phyloP scores from a whole-genome alignment of 129 eudicot species.

The Erigeron canadensis region DNA sequence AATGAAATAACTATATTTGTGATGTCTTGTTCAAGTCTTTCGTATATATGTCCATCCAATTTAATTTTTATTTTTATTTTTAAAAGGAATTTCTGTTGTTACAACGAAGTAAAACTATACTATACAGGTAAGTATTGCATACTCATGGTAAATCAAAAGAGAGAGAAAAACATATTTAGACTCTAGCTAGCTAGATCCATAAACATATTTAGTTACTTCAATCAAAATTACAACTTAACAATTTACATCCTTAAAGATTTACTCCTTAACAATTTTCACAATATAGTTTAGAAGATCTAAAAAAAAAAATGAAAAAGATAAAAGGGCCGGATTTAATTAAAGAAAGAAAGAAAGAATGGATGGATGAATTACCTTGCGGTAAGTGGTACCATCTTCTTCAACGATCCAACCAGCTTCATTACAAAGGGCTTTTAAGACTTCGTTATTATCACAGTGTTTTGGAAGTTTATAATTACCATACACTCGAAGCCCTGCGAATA shows the following conservation, averaged over 20 bases:
- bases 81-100: not conserved
- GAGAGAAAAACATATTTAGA: no score
- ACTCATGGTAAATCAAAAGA: no score
- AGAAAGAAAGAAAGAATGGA: not conserved
- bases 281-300: no score
- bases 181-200: conserved; percentile 4
- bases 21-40: not conserved
- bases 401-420: conserved; percentile 98
- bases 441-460: conserved; percentile 95
- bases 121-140: no score
- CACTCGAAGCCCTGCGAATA: conserved; percentile 82
- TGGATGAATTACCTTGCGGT: conserved; percentile 55
- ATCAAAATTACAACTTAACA: not conserved
- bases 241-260: not conserved
- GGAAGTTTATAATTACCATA: conserved; percentile 89
- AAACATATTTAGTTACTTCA: not conserved
- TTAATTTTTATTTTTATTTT: no score
- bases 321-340: no score
- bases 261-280: no score
- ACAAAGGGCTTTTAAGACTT: conserved; percentile 84
- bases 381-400: conserved; percentile 96
- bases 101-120: not conserved
- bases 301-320: no score
- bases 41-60: not conserved
- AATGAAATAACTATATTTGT: no score